Evolutionary conservation across 192 early-diverging fungal species (phyloP).

Genomic region (Phycomyces nitens): DNA sequence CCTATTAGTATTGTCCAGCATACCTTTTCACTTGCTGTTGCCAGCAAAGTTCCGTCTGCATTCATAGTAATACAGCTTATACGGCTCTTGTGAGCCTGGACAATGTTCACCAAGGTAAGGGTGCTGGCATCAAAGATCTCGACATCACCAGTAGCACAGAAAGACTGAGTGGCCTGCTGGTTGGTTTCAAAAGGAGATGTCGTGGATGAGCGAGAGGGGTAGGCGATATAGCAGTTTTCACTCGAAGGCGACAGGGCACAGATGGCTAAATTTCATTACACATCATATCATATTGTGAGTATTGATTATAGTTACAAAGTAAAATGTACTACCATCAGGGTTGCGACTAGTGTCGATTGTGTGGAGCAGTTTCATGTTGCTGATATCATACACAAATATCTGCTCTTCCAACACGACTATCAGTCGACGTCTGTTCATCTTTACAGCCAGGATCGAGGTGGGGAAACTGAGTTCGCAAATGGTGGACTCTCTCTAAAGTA

Average conservation of each 20-base stretch:
- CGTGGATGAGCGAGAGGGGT: constrained; percentile 72
- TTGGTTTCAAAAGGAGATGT: constrained; percentile 43
- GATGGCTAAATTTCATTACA: constrained; percentile 55
- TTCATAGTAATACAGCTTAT: constrained; percentile 83
- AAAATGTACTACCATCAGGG: constrained; percentile 60
- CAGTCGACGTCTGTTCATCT: constrained; percentile 89
- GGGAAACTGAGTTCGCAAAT: constrained; percentile 96
- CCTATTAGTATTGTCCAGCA: background rate
- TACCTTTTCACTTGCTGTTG: constrained; percentile 93
- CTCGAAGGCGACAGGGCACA: constrained; percentile 87
- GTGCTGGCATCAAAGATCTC: constrained; percentile 85
- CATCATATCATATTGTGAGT: too few relatives aligned
- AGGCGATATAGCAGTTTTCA: constrained; percentile 93
- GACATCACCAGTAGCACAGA: constrained; percentile 68
- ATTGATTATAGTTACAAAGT: background rate
- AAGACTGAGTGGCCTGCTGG: constrained; percentile 42
- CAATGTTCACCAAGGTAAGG: constrained; percentile 86
- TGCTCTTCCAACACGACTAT: constrained; percentile 93
- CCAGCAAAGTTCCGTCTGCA: constrained; percentile 84
- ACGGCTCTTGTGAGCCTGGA: constrained; percentile 91
- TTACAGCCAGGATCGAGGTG: constrained; percentile 88
- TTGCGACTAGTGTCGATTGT: constrained; percentile 93
- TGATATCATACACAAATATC: constrained; percentile 96
- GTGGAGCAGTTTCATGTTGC: constrained; percentile 95
- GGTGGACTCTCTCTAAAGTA: constrained; percentile 75